Conservation (phyloP, 768 basidiomycete genomes). For the Lentinula lateritia region DNA sequence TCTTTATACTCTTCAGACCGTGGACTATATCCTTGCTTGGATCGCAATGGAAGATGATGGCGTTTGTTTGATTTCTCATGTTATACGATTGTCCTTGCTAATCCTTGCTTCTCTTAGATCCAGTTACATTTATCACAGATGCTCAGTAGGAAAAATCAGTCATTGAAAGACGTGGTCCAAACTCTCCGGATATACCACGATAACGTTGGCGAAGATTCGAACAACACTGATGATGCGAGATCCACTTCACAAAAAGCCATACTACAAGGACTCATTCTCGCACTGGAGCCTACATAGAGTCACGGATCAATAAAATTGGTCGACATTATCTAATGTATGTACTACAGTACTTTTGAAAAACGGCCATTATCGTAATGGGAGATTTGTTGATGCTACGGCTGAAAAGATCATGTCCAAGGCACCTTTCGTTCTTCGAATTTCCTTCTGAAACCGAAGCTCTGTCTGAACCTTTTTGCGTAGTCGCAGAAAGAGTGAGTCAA, state of each 20-base stretch:
- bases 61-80: conserved; percentile 40
- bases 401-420: conserved; percentile 89
- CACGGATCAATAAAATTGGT: conserved; percentile 1
- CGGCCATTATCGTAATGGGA: not conserved
- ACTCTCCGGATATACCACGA: conserved; percentile 69
- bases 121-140: conserved; percentile 71
- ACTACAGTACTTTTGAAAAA: not conserved
- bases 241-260: conserved; percentile 60
- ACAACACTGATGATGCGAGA: conserved; percentile 20
- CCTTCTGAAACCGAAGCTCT: conserved; percentile 85
- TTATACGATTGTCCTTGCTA: not conserved
- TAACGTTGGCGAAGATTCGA: conserved; percentile 58
- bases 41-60: conserved; percentile 97
- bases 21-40: conserved; percentile 95
- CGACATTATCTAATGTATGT: not conserved
- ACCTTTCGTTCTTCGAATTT: conserved; percentile 76
- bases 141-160: conserved; percentile 66
- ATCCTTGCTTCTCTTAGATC: conserved; percentile 44
- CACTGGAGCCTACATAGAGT: conserved; percentile 33
- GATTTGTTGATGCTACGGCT: conserved; percentile 27
- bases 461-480: conserved; percentile 79
- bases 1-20: conserved; percentile 81
- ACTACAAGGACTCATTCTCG: conserved; percentile 59
- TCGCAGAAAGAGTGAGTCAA: conserved; percentile 80
- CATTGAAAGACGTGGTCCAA: conserved; percentile 62